These are phyloP conservation scores for Penicillium alfredii DNA, from an alignment of 495 filamentous ascomycete species.

Conservation along the genomic window DNA sequence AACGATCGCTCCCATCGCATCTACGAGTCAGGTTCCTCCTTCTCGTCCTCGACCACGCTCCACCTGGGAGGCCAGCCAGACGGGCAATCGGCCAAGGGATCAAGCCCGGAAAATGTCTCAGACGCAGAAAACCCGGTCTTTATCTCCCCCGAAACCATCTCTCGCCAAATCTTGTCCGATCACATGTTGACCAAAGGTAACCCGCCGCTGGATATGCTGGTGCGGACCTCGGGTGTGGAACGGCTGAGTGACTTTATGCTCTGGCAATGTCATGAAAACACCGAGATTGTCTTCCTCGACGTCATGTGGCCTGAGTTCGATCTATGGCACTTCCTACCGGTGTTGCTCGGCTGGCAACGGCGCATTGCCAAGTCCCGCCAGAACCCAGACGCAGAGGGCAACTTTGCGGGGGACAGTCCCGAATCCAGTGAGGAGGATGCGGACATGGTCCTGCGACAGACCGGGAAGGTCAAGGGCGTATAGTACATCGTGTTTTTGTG, in stretches of 20 bases:
- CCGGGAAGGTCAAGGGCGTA: slow-evolving; percentile 27
- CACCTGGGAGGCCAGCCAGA: slow-evolving; percentile 34
- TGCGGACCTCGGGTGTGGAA: slow-evolving; percentile 88
- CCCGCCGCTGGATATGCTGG: slow-evolving; percentile 82
- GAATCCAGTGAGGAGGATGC: slow-evolving; percentile 23
- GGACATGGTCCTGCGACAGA: slow-evolving; percentile 19
- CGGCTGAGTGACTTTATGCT: slow-evolving; percentile 96
- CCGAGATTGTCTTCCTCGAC: slow-evolving; percentile 84
- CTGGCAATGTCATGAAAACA: slow-evolving; percentile 92
- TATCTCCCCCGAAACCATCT: slow-evolving; percentile 79
- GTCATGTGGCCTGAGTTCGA: slow-evolving; percentile 97
- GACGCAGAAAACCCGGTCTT: slow-evolving; percentile 24
- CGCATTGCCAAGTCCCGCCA: slow-evolving; percentile 45
- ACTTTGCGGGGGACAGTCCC: slow-evolving; percentile 35
- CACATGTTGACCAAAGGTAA: slow-evolving; percentile 79
- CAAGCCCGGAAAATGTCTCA: slow-evolving; percentile 14
- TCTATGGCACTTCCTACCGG: slow-evolving; percentile 88
- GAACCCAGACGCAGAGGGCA: slow-evolving; percentile 38
- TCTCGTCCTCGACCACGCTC: slow-evolving; percentile 50
- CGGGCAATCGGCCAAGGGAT: slow-evolving; percentile 23
- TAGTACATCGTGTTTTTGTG: slow-evolving; percentile 7
- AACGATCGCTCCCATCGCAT: slow-evolving; percentile 25
- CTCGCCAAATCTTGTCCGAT: slow-evolving; percentile 63
- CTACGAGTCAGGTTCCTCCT: slow-evolving; percentile 53
- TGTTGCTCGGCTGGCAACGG: slow-evolving; percentile 88